Evolutionary conservation across 2,329 filamentous ascomycete species (phyloP), one percentile per base, ranked within the genome.

Genomic region (Nemania abortiva): DNA sequence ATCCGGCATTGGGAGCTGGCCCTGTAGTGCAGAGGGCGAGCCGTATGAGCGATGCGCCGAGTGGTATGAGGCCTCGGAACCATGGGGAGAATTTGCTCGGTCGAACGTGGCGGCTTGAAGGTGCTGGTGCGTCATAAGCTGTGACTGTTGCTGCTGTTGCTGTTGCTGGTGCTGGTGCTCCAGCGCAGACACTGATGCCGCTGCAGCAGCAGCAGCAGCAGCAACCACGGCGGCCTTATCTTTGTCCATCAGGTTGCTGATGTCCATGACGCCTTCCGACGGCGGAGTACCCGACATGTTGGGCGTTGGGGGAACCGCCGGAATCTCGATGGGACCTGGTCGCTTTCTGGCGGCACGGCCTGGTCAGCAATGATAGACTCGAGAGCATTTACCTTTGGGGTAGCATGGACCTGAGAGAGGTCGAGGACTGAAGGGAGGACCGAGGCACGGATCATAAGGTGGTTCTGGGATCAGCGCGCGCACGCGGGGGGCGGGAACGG

Each of bases 61-160:
- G 76, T 87, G 88, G 68, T 86, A 84, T 5, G 87, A 89, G 77
- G 87, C 85, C 73, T 89, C 87, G 15, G 87, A 89, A 65, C 86
- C 86, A 78, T 89, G 87, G 10, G 87, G 87, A 6, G 87, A 89
- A 73, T 83, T 85, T 56, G 86, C 84, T 66, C 87, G 85, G 65
- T 89, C 87, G 75, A 88, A 83, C 18, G 78, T 62, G 13, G 66
- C 58, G 3, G 69, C 59, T n/a, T 75, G 66, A 1, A 79, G 58
- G n/a, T 79, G 77, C 2, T 74, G 75, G 45, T 78, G 76, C 6
- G 76, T 59, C 11, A 76, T 63, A 7, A 77, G 67, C 42, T 66
- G 63, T 29, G 60, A 39, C 15, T 75, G 74, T 9, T 76, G 76
- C 3, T 65, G 62, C 31, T 39, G 20, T 9, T 50, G 60, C 6